These are phyloP conservation scores for Botrytis fragariae DNA, from an alignment of 2,329 filamentous ascomycete species.

Conservation along the genomic window DNA sequence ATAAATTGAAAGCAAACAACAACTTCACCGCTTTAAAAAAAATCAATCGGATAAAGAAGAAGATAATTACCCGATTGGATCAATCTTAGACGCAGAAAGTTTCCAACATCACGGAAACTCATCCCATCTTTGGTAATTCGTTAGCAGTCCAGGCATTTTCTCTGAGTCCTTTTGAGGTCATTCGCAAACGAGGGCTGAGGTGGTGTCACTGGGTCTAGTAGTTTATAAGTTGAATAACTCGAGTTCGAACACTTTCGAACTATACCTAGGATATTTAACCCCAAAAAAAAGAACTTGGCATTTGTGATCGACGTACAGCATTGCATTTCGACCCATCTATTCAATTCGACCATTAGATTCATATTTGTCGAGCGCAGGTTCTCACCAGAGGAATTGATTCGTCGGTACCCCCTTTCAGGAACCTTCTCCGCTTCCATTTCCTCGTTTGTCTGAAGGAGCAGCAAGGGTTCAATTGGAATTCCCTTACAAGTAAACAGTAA, in stretches of 20 bases:
- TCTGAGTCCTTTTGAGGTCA: constrained; percentile 6
- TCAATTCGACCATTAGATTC: constrained; percentile 4
- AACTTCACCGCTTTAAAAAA: constrained; percentile 10
- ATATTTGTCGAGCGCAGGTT: constrained; percentile 1
- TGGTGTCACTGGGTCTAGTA: neutral
- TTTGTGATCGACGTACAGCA: constrained; percentile 11
- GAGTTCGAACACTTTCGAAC: neutral
- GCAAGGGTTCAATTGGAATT: constrained; percentile 5
- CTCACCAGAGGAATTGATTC: neutral
- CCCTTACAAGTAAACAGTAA: constrained; percentile 11
- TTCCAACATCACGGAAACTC: neutral
- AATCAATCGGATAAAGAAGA: constrained; percentile 6
- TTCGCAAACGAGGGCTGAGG: constrained; percentile 5
- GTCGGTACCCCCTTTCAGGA: neutral
- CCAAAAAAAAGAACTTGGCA: constrained; percentile 2
- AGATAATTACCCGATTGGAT: constrained; percentile 9
- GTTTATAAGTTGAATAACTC: neutral
- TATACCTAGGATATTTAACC: neutral
- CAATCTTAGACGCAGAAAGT: constrained; percentile 1
- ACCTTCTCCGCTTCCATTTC: constrained; percentile 3
- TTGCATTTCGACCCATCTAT: constrained; percentile 1
- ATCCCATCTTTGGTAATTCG: constrained; percentile 9
- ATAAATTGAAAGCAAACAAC: neutral
- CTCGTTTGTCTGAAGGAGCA: neutral
- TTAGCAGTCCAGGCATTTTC: neutral